phyloP scores from a whole-genome alignment of 352 stramenopile species.

The Globisporangium camurandrum region DNA sequence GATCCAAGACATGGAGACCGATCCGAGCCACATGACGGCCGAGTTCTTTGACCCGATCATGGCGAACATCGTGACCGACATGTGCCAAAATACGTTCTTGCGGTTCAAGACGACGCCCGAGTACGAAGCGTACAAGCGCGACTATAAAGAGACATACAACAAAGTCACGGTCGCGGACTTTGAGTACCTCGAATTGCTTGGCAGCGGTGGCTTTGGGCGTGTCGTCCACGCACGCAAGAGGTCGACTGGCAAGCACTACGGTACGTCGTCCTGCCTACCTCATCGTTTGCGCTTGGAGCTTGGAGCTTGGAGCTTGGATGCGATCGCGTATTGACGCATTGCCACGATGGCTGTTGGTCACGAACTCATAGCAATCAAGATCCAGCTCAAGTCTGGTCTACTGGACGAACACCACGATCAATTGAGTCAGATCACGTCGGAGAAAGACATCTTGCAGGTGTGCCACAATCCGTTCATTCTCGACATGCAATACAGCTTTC shows the following conservation, averaged over 20 bases:
- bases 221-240: constrained; percentile 88
- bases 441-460: constrained; percentile 84
- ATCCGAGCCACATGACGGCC: constrained; percentile 31
- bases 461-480: constrained; percentile 87
- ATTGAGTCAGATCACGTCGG: constrained; percentile 80
- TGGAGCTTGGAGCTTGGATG: constrained; percentile 1
- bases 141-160: constrained; percentile 84
- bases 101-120: constrained; percentile 67
- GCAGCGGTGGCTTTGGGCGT: constrained; percentile 87
- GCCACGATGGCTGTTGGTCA: background rate
- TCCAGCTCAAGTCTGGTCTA: constrained; percentile 86
- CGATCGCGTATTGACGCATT: too few species aligned
- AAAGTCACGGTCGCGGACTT: constrained; percentile 81
- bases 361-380: constrained; percentile 73
- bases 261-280: constrained; percentile 18
- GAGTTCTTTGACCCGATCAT: constrained; percentile 72
- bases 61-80: constrained; percentile 59
- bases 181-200: constrained; percentile 79
- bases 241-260: constrained; percentile 86
- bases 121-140: constrained; percentile 65
- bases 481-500: constrained; percentile 89
- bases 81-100: constrained; percentile 77
- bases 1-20: constrained; percentile 39
- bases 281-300: background rate
- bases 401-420: constrained; percentile 83